Base-by-base conservation (phyloP, 176 grass and related monocot species). In the Ensete ventricosum region DNA sequence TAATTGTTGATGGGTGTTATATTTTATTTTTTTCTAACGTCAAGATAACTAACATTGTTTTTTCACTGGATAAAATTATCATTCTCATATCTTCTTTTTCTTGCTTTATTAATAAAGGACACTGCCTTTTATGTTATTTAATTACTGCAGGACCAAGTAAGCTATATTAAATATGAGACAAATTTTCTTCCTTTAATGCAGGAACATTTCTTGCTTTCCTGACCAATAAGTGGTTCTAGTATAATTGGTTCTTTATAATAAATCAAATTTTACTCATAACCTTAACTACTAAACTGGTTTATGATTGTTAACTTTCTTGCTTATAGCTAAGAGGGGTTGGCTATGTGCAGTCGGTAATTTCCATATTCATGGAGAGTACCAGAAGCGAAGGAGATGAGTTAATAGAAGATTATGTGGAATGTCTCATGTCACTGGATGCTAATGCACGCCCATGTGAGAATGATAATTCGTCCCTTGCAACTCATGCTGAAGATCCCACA, bases 331-430 rank as follows among this genome's bases (percentile, higher is more conserved):
- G 24, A 34, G 23, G 65, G 12, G 0, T 26, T 9, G 14, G 14
- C 23, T 14, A 14, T 70, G 55, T 73, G 53, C 71, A 73, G 22
- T 22, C 24, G 8, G 16, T 16, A 2, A 55, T 48, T 22, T 78
- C 51, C 55, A 23, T 12, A 77, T 64, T 71, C 19, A 92, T 96
- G 87, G 85, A 84, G 67, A 82, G 62, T 21, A 59, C 73, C 19
- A 81, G 89, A 78, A 74, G 52, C 23, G 83, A 89, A 59, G 82
- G 75, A 4, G 84, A 89, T 14, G 87, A 90, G 27, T 73, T 92
- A 20, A 97, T 97, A 77, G 94, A 85, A 54, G 83, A 97, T 55
- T 93, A 97, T 82, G 94, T 89, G 17, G 84, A 91, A 43, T 97
- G 94, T 78, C 83, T 87, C 74, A 93, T 93, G 94, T 89, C 94